phyloP scores from a whole-genome alignment of 805 yeast species.

The Nakazawaea ernobii region DNA sequence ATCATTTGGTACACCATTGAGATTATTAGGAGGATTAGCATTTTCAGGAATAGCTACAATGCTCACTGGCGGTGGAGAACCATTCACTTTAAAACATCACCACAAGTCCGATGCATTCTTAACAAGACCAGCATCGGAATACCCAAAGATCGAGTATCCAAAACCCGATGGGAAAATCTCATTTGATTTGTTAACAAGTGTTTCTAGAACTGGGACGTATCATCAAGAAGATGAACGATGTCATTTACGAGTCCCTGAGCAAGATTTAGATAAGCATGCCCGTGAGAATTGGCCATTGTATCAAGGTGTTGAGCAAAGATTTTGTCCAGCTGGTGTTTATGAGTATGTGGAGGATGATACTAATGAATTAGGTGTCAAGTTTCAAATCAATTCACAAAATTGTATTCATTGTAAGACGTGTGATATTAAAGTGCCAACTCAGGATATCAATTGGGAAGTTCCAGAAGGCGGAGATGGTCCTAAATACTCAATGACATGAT shows the following conservation, averaged over 20 bases:
- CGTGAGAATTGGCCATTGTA: conserved; percentile 63
- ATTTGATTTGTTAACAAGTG: conserved; percentile 91
- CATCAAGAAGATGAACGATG: conserved; percentile 93
- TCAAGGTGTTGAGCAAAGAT: conserved; percentile 84
- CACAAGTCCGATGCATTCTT: conserved; percentile 62
- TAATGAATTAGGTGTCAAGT: conserved; percentile 60
- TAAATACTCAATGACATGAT: conserved; percentile 76
- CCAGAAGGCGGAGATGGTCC: conserved; percentile 99
- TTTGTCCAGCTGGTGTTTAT: conserved; percentile 98
- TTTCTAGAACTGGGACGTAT: conserved; percentile 91
- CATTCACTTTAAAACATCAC: conserved; percentile 77
- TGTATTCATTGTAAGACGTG: conserved; percentile 98
- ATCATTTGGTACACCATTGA: conserved; percentile 73
- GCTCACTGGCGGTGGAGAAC: conserved; percentile 71
- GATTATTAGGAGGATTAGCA: conserved; percentile 73
- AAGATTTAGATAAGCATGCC: conserved; percentile 63
- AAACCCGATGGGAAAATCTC: conserved; percentile 94
- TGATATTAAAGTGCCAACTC: conserved; percentile 93
- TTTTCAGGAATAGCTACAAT: conserved; percentile 83
- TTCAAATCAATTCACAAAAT: conserved; percentile 93
- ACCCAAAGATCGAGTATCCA: conserved; percentile 76
- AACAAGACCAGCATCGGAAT: conserved; percentile 64
- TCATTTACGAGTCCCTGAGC: conserved; percentile 69
- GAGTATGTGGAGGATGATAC: conserved; percentile 73
- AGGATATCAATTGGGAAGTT: conserved; percentile 93